These are phyloP conservation scores for Kentomonas sorsogonicus DNA, from an alignment of 208 protist genomes.

Conservation along the genomic window DNA sequence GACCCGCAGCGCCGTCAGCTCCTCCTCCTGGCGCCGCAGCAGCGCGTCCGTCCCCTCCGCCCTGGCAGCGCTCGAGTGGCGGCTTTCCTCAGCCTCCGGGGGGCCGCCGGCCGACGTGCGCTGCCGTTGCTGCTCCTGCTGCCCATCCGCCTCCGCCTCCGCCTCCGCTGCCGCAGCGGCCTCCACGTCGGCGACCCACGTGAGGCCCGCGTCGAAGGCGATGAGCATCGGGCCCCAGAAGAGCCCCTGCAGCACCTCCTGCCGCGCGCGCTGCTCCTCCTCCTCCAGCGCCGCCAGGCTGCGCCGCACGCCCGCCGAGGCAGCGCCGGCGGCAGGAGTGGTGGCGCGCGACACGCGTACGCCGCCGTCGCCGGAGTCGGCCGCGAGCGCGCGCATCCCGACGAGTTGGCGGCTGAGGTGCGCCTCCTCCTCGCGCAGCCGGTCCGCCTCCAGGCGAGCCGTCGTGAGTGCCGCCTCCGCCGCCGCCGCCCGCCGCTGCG, in stretches of 20 bases:
- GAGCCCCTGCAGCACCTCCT: conserved; percentile 52
- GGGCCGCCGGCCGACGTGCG: conserved; percentile 5
- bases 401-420: conserved; percentile 30
- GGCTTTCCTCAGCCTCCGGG: not conserved
- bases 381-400: conserved; percentile 24
- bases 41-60: conserved; percentile 35
- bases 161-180: conserved; percentile 13
- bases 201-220: conserved; percentile 82
- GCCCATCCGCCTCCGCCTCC: conserved; percentile 7
- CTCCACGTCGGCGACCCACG: conserved; percentile 59
- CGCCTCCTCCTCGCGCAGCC: conserved; percentile 60
- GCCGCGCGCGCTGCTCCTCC: conserved; percentile 46
- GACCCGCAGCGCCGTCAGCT: conserved; percentile 31
- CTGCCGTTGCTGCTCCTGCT: conserved; percentile 10
- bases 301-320: conserved; percentile 17
- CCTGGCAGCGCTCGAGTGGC: conserved; percentile 6
- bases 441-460: conserved; percentile 45
- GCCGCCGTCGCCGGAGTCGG: conserved; percentile 20
- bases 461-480: conserved; percentile 14
- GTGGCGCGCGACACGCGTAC: conserved; percentile 16
- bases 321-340: not conserved
- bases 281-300: conserved; percentile 24
- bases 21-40: conserved; percentile 40
- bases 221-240: conserved; percentile 81
- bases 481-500: conserved; percentile 25